Base-by-base conservation (phyloP, 768 basidiomycete genomes). In the Favolaschia claudopus region DNA sequence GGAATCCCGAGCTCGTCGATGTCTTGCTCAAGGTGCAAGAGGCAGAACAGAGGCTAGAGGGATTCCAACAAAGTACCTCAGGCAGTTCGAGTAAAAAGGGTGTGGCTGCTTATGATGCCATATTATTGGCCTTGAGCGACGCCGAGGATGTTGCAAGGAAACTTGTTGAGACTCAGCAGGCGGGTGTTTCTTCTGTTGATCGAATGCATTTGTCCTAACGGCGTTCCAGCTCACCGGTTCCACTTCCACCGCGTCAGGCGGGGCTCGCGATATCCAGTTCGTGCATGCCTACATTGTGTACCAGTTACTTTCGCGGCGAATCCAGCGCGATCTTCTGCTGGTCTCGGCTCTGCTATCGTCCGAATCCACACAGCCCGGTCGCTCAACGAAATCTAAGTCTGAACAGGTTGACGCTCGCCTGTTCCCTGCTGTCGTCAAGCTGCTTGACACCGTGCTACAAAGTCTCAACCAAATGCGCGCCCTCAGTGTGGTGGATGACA, bases 1-100 rank as follows among this genome's bases (percentile, higher is more conserved):
- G 96, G 51, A 95, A 91, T 67, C 93, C 94, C 0, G 95, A 99
- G 73, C 77, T 98, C 55, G 96, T 97, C 43, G 92, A 90, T 67
- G 91, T 92, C 28, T 76, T 97, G 53, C 74, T 93, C 62, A 90
- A 85, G 64, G 89, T 96, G 4, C 93, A 96, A 67, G 85, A 89
- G 17, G 92, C 90, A 1, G 85, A 95, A 67, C 77, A 73, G 9
- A 84, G 79, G 58, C 76, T 97, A 40, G 75, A 75, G 27, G 76
- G 75, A 25, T 68, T 70, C 40, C 70, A 68, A 44, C 73, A 77
- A 40, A 67, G 66, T 31, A 68, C 65, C 32, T 64, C 55, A 6
- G 66, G 62, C n/a, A 71, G 68, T 17, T 72, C 74, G 59, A 87
- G 89, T 5, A 92, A 92, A 72, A 86, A 85, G 56, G 85, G 88